phyloP scores from a whole-genome alignment of 768 basidiomycete species.

The Obba rivulosa region DNA sequence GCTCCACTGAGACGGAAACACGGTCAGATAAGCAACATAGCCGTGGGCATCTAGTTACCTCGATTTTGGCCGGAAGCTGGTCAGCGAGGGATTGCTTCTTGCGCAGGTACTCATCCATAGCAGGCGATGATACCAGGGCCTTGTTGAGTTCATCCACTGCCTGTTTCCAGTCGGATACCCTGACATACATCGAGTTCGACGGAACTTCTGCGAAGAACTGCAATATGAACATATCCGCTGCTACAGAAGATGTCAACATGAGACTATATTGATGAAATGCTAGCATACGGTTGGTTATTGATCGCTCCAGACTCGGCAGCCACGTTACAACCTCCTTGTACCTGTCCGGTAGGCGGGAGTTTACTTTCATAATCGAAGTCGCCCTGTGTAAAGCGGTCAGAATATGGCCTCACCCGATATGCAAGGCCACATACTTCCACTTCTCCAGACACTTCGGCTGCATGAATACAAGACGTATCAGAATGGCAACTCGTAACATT shows the following conservation, averaged over 20 bases:
- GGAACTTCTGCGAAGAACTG: neutral
- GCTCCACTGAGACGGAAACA: neutral
- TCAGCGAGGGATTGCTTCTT: constrained; percentile 9
- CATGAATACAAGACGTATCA: neutral
- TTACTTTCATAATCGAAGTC: neutral
- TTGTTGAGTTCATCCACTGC: constrained; percentile 20
- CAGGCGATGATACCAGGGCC: constrained; percentile 5
- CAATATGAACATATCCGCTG: neutral
- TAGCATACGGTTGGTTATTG: neutral
- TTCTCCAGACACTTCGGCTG: neutral
- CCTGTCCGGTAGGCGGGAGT: neutral
- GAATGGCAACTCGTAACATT: neutral
- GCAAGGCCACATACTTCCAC: neutral
- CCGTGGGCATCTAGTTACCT: constrained; percentile 7
- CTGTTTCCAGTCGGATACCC: constrained; percentile 8
- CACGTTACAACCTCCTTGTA: constrained; percentile 11
- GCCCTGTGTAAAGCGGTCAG: neutral
- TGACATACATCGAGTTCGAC: neutral
- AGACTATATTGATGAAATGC: neutral
- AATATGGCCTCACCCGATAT: neutral
- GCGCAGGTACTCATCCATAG: constrained; percentile 6
- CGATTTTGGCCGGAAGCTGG: constrained; percentile 1
- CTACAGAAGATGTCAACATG: neutral
- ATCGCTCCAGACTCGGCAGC: constrained; percentile 9
- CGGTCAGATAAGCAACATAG: neutral